phyloP scores from a whole-genome alignment of 352 stramenopile genomes.

The Globisporangium camurandrum region DNA sequence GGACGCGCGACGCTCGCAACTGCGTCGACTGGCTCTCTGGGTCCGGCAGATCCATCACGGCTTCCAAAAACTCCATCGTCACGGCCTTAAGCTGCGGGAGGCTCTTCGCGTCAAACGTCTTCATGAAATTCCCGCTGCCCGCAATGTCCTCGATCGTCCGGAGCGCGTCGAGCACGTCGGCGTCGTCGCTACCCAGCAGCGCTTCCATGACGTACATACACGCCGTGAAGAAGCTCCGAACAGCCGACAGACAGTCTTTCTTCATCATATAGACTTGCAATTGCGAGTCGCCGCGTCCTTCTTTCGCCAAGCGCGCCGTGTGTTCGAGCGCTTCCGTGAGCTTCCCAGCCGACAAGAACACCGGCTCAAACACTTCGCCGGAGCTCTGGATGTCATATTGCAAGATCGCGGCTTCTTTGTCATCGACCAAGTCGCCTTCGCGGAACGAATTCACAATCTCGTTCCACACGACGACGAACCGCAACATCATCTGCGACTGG shows the following conservation, averaged over 20 bases:
- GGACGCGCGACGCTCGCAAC: slow-evolving; percentile 48
- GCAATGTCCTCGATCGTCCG: slow-evolving; percentile 69
- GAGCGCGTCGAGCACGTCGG: slow-evolving; percentile 74
- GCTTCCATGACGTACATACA: slow-evolving; percentile 68
- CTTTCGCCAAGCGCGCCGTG: slow-evolving; percentile 61
- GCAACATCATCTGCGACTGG: slow-evolving; percentile 77
- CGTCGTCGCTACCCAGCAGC: slow-evolving; percentile 71
- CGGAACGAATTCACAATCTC: slow-evolving; percentile 81
- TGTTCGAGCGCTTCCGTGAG: slow-evolving; percentile 67
- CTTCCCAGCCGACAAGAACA: slow-evolving; percentile 82
- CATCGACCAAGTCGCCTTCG: slow-evolving; percentile 60
- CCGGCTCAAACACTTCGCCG: slow-evolving; percentile 78
- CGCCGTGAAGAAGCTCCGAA: slow-evolving; percentile 79
- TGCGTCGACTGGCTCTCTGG: slow-evolving; percentile 66
- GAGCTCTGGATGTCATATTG: slow-evolving; percentile 84
- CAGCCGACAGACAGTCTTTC: slow-evolving; percentile 72
- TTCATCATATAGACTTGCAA: slow-evolving; percentile 69
- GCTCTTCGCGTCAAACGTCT: slow-evolving; percentile 67
- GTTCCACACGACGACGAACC: slow-evolving; percentile 78
- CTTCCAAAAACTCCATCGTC: slow-evolving; percentile 67
- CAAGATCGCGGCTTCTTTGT: slow-evolving; percentile 71
- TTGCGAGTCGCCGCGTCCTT: slow-evolving; percentile 75
- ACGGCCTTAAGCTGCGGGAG: slow-evolving; percentile 52
- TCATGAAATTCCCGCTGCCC: slow-evolving; percentile 57
- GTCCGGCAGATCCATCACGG: slow-evolving; percentile 76